Conservation (phyloP, 2,329 filamentous ascomycete species). For the Ophiostoma ips region DNA sequence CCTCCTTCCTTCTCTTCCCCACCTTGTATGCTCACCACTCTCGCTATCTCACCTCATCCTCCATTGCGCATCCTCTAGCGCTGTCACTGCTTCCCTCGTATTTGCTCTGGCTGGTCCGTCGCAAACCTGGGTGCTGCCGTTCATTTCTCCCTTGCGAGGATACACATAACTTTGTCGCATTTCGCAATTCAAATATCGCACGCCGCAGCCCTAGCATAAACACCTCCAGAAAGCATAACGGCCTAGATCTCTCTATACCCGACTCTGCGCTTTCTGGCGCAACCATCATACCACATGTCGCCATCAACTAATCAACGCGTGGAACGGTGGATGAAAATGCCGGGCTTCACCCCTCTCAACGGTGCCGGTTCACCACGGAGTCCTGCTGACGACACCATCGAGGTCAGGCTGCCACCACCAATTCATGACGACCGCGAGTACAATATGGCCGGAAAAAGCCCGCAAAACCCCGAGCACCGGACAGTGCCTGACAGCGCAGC, state of each 20-base stretch:
- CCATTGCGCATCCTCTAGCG: neutral
- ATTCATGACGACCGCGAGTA: constrained; percentile 21
- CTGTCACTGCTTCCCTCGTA: neutral
- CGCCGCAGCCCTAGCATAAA: neutral
- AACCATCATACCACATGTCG: constrained; percentile 6
- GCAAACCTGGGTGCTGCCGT: constrained; percentile 4
- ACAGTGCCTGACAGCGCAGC: constrained; percentile 16
- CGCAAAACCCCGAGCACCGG: constrained; percentile 15
- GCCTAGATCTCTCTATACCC: too few relatives aligned
- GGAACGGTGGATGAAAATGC: constrained; percentile 26
- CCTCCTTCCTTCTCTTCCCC: neutral
- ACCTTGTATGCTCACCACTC: neutral
- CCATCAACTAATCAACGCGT: constrained; percentile 7
- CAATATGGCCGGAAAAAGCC: constrained; percentile 7
- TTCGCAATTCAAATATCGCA: neutral
- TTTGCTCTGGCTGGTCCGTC: constrained; percentile 13
- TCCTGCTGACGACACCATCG: constrained; percentile 9
- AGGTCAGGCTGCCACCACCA: constrained; percentile 17
- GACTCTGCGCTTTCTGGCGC: neutral
- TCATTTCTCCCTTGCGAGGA: neutral
- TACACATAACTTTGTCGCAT: neutral
- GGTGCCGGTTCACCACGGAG: constrained; percentile 28
- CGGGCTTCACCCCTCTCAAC: constrained; percentile 38
- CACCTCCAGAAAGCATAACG: neutral
- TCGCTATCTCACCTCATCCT: neutral